Percentiles rank a stretch among this genome's conserved stretches.
These are phyloP conservation scores for Salinomyces thailandicus DNA, from an alignment of 2,329 filamentous ascomycete species.

Conservation along the genomic window DNA sequence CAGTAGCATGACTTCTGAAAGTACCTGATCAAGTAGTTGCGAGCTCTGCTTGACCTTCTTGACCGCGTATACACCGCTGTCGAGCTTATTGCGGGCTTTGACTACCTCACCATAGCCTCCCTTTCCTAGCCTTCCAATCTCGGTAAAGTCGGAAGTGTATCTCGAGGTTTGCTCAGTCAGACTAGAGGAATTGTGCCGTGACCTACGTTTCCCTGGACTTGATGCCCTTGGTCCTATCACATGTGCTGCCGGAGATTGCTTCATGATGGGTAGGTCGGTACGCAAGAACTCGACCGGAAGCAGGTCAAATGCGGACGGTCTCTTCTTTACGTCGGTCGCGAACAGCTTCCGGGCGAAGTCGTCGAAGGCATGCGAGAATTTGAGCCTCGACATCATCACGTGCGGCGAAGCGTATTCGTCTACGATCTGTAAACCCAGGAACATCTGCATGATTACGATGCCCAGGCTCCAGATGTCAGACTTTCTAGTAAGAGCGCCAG, in stretches of 20 bases:
- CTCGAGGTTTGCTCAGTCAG: slow-evolving; percentile 45
- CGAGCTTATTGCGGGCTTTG: slow-evolving; percentile 86
- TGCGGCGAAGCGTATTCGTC: slow-evolving; percentile 70
- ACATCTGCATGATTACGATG: slow-evolving; percentile 84
- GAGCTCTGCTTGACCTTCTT: slow-evolving; percentile 82
- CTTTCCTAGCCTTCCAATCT: slow-evolving; percentile 79
- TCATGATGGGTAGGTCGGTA: slow-evolving; percentile 36
- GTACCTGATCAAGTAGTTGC: slow-evolving; percentile 64
- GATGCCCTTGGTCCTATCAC: background rate
- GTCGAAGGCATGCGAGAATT: slow-evolving; percentile 62
- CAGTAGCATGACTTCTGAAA: slow-evolving; percentile 77
- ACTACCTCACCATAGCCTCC: slow-evolving; percentile 95
- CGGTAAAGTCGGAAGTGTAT: slow-evolving; percentile 81
- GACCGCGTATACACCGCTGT: slow-evolving; percentile 87
- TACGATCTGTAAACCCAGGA: slow-evolving; percentile 70
- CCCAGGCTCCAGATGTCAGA: slow-evolving; percentile 95
- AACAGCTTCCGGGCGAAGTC: slow-evolving; percentile 80
- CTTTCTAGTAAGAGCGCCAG: slow-evolving; percentile 45
- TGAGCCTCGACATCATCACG: slow-evolving; percentile 58
- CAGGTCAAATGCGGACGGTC: slow-evolving; percentile 69
- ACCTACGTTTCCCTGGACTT: slow-evolving; percentile 16
- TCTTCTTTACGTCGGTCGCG: slow-evolving; percentile 70
- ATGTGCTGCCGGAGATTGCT: slow-evolving; percentile 10
- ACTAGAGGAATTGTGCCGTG: slow-evolving; percentile 24
- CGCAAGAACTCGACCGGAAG: slow-evolving; percentile 48